Conservation (phyloP, 192 early-diverging fungal genomes). For the Coemansia sp. region DNA sequence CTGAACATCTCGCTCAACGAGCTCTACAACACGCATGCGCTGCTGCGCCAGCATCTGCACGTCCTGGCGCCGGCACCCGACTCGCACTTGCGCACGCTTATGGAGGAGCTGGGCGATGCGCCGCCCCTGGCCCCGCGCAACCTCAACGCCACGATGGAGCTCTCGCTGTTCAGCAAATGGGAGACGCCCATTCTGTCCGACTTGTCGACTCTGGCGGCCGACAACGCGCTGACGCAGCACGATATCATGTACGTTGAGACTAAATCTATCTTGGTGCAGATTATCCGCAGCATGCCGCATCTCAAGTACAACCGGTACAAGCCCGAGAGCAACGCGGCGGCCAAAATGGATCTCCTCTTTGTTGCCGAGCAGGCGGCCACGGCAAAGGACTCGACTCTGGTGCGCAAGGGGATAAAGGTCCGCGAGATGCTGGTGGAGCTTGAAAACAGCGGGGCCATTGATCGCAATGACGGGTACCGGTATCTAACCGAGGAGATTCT, state of each 20-base stretch:
- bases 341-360: slow-evolving; percentile 57
- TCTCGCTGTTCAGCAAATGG: slow-evolving; percentile 47
- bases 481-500: slow-evolving; percentile 86
- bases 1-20: slow-evolving; percentile 92
- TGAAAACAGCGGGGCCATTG: slow-evolving; percentile 72
- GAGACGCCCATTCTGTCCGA: slow-evolving; percentile 57
- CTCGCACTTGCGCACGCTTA: slow-evolving; percentile 72
- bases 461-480: slow-evolving; percentile 69
- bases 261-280: slow-evolving; percentile 89
- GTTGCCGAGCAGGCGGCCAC: slow-evolving; percentile 84
- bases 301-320: slow-evolving; percentile 54
- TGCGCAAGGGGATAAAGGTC: slow-evolving; percentile 93
- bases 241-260: slow-evolving; percentile 96
- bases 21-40: slow-evolving; percentile 87
- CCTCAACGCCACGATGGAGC: slow-evolving; percentile 49
- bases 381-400: slow-evolving; percentile 80
- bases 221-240: slow-evolving; percentile 87
- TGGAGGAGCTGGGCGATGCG: slow-evolving; percentile 77
- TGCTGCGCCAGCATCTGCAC: slow-evolving; percentile 81
- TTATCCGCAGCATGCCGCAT: slow-evolving; percentile 84
- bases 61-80: slow-evolving; percentile 76
- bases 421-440: slow-evolving; percentile 91
- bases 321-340: slow-evolving; percentile 49
- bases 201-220: slow-evolving; percentile 77
- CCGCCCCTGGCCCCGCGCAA: slow-evolving; percentile 48